These are phyloP conservation scores for Pythium sukuiense DNA, from an alignment of 352 stramenopile genomes.

Conservation along the genomic window DNA sequence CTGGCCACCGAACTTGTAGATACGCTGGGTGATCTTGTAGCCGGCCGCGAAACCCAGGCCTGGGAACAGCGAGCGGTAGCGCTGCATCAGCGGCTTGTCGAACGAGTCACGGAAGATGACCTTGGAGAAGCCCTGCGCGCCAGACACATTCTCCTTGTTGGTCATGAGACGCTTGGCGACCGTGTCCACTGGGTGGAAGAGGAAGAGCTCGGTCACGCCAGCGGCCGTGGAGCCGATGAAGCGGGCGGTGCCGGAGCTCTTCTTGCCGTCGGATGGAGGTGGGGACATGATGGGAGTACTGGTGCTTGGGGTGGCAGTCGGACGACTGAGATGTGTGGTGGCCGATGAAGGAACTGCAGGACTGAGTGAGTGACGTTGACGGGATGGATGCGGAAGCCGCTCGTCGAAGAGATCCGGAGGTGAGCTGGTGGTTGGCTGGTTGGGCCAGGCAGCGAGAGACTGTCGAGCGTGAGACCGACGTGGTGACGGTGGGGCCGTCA, in stretches of 20 bases:
- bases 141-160: constrained; percentile 74
- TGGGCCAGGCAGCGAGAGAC: constrained; percentile 6
- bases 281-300: constrained; percentile 43
- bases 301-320: neutral
- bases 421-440: constrained; percentile 10
- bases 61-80: constrained; percentile 89
- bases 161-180: constrained; percentile 95
- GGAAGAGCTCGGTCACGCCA: constrained; percentile 92
- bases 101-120: constrained; percentile 90
- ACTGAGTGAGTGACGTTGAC: constrained; percentile 1
- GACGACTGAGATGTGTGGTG: constrained; percentile 3
- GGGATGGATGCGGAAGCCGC: neutral
- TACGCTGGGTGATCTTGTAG: constrained; percentile 96
- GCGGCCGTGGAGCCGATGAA: constrained; percentile 91
- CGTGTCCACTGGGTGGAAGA: constrained; percentile 96
- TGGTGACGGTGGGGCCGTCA: constrained; percentile 21
- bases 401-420: neutral
- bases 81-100: constrained; percentile 71
- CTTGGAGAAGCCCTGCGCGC: constrained; percentile 55
- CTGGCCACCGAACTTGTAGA: constrained; percentile 97
- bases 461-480: neutral
- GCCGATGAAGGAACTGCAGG: neutral
- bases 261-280: constrained; percentile 41
- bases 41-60: constrained; percentile 92
- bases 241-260: constrained; percentile 57